A percentile compares a stretch with the other conserved stretches of the same genome.
Evolutionary conservation across 441 rosid genomes (phyloP).

Genomic region (Croton setiger): DNA sequence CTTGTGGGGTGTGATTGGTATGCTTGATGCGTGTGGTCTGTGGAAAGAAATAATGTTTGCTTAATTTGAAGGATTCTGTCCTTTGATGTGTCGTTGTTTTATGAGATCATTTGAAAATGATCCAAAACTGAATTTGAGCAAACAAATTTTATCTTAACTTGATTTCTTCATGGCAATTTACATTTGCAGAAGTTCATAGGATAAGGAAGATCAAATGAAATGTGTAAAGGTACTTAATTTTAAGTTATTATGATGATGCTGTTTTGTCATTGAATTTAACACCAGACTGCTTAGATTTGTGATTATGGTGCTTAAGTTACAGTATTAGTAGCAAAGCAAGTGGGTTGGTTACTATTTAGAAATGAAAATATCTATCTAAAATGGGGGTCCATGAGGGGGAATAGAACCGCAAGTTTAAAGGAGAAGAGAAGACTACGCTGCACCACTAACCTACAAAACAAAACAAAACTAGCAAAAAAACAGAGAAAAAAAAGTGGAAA

Average conservation of each 20-base stretch:
- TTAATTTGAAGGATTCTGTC: not conserved
- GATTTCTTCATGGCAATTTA: not conserved
- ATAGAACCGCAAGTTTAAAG: no score
- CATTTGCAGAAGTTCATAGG: not conserved
- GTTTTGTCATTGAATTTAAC: no score
- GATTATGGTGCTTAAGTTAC: not conserved
- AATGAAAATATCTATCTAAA: no score
- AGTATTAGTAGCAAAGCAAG: no score
- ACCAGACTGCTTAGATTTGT: not conserved
- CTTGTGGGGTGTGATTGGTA: not conserved
- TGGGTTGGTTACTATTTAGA: no score
- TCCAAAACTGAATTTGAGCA: not conserved
- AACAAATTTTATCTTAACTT: not conserved
- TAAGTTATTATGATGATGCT: no score
- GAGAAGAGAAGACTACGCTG: no score
- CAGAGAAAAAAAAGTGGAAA: not conserved
- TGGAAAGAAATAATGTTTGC: not conserved
- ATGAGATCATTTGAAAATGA: slow-evolving; percentile 8
- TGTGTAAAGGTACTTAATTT: not conserved
- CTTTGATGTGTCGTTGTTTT: not conserved
- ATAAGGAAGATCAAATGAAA: slow-evolving; percentile 4
- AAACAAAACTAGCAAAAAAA: no score
- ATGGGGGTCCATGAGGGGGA: no score
- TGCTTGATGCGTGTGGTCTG: not conserved
- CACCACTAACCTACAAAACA: no score